Base-by-base conservation (phyloP, 306 rosid species). In the Rosa chinensis region DNA sequence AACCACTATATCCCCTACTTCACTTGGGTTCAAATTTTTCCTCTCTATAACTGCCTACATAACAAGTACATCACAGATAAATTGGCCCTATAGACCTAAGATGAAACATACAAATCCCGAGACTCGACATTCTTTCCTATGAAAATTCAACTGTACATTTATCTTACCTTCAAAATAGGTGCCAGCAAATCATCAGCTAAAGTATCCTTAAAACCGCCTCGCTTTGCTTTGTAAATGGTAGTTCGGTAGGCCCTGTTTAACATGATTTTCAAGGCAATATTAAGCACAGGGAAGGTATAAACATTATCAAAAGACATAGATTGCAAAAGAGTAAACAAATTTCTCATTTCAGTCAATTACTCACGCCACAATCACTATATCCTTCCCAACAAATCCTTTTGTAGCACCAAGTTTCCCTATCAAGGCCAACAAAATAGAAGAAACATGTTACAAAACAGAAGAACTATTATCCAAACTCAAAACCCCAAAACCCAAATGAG, bases 141-240 rank as follows among this genome's bases (percentile, higher is more conserved):
- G 25, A 70, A 42, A 37, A 72, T 55, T 68, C 50, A 83, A 71
- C 55, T 9, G 18, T 32, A 32, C 35, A 0, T 43, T 4, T 69
- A 71, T n/a, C 80, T 63, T 45, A 91, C 99, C 97, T 92, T 90
- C 37, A 95, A 84, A 80, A 92, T 97, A 25, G 97, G 48, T 28
- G 96, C 92, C 78, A 95, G 92, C 37, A 92, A 85, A 86, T 95
- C 97, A 88, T 95, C 97, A 5, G 95, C 89, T 70, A 82, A 89
- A 55, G 99, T 89, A 83, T 95, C 97, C 91, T 95, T 95, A 82
- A 92, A 92, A 67, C 92, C 89, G 20, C 98, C 99, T 61, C 90
- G 92, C n/a, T n/a, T n/a, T n/a, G n/a, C n/a, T n/a, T n/a, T n/a
- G n/a, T n/a, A n/a, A n/a, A n/a, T n/a, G n/a, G n/a, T n/a, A n/a